phyloP scores from a whole-genome alignment of 2,329 filamentous ascomycete genomes.

The Trichophyton mentagrophytes region DNA sequence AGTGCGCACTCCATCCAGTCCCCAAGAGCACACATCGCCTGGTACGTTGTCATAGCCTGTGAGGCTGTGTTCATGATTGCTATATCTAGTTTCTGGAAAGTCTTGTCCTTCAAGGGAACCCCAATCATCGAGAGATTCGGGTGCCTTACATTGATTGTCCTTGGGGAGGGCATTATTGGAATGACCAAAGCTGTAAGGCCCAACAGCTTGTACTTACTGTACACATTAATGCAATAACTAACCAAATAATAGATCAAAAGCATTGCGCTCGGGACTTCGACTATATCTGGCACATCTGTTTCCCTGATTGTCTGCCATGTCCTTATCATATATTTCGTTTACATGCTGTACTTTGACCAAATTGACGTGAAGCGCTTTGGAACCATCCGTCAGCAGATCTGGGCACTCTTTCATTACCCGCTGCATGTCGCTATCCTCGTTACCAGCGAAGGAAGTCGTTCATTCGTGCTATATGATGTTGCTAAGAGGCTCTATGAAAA shows the following conservation, averaged over 20 bases:
- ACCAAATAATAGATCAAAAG: conserved; percentile 9
- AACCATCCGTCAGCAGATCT: conserved; percentile 44
- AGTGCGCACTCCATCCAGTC: neutral
- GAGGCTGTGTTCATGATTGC: conserved; percentile 40
- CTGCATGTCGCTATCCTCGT: conserved; percentile 52
- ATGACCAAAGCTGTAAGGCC: conserved; percentile 16
- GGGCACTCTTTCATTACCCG: conserved; percentile 43
- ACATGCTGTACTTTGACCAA: conserved; percentile 48
- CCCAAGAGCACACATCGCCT: conserved; percentile 22
- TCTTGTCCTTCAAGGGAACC: conserved; percentile 44
- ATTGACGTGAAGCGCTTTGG: conserved; percentile 36
- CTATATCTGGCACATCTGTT: conserved; percentile 9
- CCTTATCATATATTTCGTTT: conserved; percentile 39
- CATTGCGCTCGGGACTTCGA: conserved; percentile 9
- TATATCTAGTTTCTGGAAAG: conserved; percentile 19
- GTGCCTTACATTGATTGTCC: conserved; percentile 47
- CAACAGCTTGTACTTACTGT: neutral
- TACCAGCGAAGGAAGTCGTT: conserved; percentile 47
- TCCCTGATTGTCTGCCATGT: conserved; percentile 11
- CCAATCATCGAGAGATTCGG: conserved; percentile 48
- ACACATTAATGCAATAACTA: neutral
- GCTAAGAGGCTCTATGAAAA: conserved; percentile 15
- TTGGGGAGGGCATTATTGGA: conserved; percentile 46
- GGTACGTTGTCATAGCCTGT: conserved; percentile 40
- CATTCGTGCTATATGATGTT: conserved; percentile 34